Percentiles rank a stretch among this genome's conserved stretches.
Conservation (phyloP, 1,284 basidiomycete species). For the Omphalotus olearius region DNA sequence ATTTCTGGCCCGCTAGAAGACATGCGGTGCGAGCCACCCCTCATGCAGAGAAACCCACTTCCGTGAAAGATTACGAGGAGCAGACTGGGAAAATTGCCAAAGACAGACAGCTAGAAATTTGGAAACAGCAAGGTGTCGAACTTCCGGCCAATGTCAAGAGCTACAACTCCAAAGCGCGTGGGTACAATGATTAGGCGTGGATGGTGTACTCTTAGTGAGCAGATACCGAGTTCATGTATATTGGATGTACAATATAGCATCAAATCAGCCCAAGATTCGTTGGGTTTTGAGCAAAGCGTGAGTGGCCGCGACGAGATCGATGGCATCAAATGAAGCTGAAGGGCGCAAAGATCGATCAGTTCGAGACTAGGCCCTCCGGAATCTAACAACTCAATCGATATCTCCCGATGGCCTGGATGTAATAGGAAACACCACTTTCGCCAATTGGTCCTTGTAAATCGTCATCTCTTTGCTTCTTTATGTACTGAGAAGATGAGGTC, state of each 20-base stretch:
- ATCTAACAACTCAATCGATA: no score
- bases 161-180: constrained; percentile 34
- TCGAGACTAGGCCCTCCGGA: no score
- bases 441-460: no score
- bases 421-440: no score
- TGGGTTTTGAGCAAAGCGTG: background rate
- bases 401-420: no score
- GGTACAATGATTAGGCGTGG: constrained; percentile 52
- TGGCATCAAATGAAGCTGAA: no score
- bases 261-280: background rate
- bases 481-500: no score
- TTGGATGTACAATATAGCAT: background rate
- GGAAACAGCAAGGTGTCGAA: constrained; percentile 52
- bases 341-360: no score
- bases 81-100: constrained; percentile 58
- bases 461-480: no score
- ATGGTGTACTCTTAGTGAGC: background rate
- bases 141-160: constrained; percentile 20
- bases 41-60: constrained; percentile 71
- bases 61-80: constrained; percentile 72
- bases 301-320: background rate
- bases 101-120: constrained; percentile 63
- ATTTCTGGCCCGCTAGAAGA: constrained; percentile 70
- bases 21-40: constrained; percentile 82
- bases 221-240: background rate